Evolutionary conservation across 257 asterid species (phyloP), one percentile per base, ranked within the genome.

Genomic region (Ajuga chamaepitys): DNA sequence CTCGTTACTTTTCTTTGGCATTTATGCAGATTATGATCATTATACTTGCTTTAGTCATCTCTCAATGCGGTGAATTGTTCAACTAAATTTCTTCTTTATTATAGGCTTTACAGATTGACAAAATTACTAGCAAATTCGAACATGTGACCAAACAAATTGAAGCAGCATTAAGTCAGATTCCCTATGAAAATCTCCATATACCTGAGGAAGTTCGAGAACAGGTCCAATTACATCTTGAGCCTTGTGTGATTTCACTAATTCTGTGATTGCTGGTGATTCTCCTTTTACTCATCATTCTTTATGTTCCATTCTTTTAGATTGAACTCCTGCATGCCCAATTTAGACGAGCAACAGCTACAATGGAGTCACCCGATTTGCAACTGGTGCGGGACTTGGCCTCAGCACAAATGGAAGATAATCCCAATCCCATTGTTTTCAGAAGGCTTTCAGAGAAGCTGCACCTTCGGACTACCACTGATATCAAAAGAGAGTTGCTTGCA

Each of bases 121-220:
- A 85, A 69, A 78, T 86, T 66, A 81, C 87, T 9, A 20, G 67
- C 60, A 90, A 68, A 78, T 94, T 94, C 22, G 93, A 86, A 55
- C 65, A 64, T 0, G 78, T 81, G 20, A 86, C 96, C 0, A 77
- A 69, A 74, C 82, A 82, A 75, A 88, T 94, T 42, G 98, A 90
- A 78, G 89, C 80, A 28, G 95, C 96, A 57, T 78, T 94, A 21
- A 59, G 71, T 63, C 85, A 82, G 78, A 72, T 86, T 77, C 89
- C 96, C 30, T 90, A 94, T 68, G 58, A 81, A 58, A 63, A 77
- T 53, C 93, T 90, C 20, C 85, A 83, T 66, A 81, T 94, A 67
- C 80, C 95, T 0, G 98, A 90, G 66, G 99, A 94, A 80, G 96
- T 90, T 69, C 87, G 78, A 77, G 99, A 94, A 68, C 99, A 94